These are phyloP conservation scores for Fusarium camptoceras DNA, from an alignment of 2,329 filamentous ascomycete species.

Conservation along the genomic window DNA sequence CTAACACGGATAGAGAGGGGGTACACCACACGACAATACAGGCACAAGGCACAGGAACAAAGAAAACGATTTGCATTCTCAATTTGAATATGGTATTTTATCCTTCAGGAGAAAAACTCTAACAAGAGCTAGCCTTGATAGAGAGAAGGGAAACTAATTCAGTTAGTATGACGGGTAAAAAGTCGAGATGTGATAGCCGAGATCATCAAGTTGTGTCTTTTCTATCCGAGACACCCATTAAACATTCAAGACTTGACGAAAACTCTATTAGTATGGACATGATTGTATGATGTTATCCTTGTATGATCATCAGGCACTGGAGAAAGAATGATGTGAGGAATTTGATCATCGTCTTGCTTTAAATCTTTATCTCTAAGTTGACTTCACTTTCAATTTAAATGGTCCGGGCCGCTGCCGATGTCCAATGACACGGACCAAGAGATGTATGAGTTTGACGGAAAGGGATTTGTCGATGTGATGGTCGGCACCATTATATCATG, in stretches of 20 bases:
- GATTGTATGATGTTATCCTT: constrained; percentile 17
- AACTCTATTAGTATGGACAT: constrained; percentile 24
- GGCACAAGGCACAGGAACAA: constrained; percentile 27
- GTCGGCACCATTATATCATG: constrained; percentile 5
- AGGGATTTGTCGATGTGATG: not conserved
- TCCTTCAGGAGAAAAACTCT: constrained; percentile 5
- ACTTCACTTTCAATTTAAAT: constrained; percentile 4
- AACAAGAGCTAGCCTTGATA: not conserved
- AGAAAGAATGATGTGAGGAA: constrained; percentile 24
- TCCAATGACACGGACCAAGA: constrained; percentile 17
- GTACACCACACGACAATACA: constrained; percentile 12
- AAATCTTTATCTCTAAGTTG: constrained; percentile 3
- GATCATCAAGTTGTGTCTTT: constrained; percentile 7
- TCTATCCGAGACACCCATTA: constrained; percentile 7
- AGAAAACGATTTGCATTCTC: constrained; percentile 23
- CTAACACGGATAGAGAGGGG: constrained; percentile 12
- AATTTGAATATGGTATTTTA: constrained; percentile 6
- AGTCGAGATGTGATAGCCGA: constrained; percentile 30
- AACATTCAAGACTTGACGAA: not conserved
- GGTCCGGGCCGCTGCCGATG: constrained; percentile 33
- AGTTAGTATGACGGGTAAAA: constrained; percentile 15
- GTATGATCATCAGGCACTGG: constrained; percentile 37
- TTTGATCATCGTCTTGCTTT: constrained; percentile 27
- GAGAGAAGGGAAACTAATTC: not conserved
- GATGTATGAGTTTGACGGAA: constrained; percentile 7